These are phyloP conservation scores for Leptoxyphium fumago DNA, from an alignment of 2,329 filamentous ascomycete genomes.

Conservation along the genomic window DNA sequence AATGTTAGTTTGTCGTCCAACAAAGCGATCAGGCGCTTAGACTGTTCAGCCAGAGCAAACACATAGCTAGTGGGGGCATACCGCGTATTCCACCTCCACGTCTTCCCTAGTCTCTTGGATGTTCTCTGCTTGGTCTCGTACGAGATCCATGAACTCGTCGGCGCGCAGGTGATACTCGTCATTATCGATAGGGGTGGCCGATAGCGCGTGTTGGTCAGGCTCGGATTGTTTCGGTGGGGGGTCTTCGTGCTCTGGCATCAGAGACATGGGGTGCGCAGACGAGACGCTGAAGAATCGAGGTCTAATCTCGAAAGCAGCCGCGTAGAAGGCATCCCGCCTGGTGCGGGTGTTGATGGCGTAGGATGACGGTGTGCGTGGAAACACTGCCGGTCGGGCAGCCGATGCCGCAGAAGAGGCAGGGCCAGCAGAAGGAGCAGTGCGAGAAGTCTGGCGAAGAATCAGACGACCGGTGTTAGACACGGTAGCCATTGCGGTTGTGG, in stretches of 20 bases:
- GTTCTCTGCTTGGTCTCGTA: conserved; percentile 50
- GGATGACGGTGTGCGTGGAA: background rate
- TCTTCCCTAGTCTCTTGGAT: conserved; percentile 59
- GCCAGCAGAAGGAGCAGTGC: background rate
- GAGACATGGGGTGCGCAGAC: conserved; percentile 3
- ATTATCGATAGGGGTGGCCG: conserved; percentile 51
- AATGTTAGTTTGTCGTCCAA: background rate
- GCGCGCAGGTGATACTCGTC: conserved; percentile 63
- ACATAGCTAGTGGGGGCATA: conserved; percentile 32
- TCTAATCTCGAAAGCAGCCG: conserved; percentile 1
- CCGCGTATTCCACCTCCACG: conserved; percentile 78
- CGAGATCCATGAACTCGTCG: conserved; percentile 55
- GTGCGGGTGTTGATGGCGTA: background rate
- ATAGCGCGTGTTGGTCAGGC: conserved; percentile 23
- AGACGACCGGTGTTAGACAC: background rate
- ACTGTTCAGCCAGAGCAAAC: too few species aligned
- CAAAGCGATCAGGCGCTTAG: background rate
- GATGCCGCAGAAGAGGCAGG: background rate
- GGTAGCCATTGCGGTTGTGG: background rate
- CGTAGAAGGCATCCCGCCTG: background rate
- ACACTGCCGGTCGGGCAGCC: background rate
- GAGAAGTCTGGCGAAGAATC: background rate
- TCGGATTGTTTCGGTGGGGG: conserved; percentile 23
- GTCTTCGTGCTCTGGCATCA: conserved; percentile 29
- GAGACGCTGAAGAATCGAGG: conserved; percentile 3